Evolutionary conservation across 306 rosid species (phyloP), one percentile per base, ranked within the genome.

Genomic region (Abrus pulchellus): DNA sequence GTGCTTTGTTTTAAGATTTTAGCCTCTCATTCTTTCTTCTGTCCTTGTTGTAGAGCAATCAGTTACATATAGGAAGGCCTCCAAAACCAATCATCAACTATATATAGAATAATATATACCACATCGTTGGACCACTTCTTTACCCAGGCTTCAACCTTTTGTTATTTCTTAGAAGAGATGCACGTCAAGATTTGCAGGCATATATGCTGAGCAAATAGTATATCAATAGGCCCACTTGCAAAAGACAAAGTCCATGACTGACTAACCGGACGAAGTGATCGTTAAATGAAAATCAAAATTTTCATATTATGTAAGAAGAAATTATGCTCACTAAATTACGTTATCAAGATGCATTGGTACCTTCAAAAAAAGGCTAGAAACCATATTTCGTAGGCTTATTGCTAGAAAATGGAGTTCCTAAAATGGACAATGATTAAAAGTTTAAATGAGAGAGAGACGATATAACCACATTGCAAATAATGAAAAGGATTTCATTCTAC

Each of bases 381-480:
- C 20, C 20, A 53, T 14, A 20, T 34, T 5, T 38, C 49, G 32
- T 12, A 69, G n/a, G 38, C 43, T 69, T 53, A 30, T 62, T 50
- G 68, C 44, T 20, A 76, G 63, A 76, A 76, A 60, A 61, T 7
- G 43, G 6, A 1, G n/a, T 12, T 54, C 54, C 29, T 5, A 60
- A 5, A 53, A 27, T 59, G 28, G 9, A 44, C 7, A 7, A 8
- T 34, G 45, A 40, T 38, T 29, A n/a, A 33, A 1, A 28, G 28
- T 52, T 4, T 36, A 36, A 55, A 2, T 14, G 14, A 7, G 6
- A n/a, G 6, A n/a, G 20, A 20, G 20, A 20, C 20, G 20, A 20
- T 20, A 20, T 20, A 20, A 65, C 61, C 53, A 57, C 88, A 64
- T 73, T 63, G 88, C 84, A 52, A 14, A 62, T 43, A 12, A 65